Conservation (phyloP, 2,329 filamentous ascomycete genomes). For the Fusarium buharicum region DNA sequence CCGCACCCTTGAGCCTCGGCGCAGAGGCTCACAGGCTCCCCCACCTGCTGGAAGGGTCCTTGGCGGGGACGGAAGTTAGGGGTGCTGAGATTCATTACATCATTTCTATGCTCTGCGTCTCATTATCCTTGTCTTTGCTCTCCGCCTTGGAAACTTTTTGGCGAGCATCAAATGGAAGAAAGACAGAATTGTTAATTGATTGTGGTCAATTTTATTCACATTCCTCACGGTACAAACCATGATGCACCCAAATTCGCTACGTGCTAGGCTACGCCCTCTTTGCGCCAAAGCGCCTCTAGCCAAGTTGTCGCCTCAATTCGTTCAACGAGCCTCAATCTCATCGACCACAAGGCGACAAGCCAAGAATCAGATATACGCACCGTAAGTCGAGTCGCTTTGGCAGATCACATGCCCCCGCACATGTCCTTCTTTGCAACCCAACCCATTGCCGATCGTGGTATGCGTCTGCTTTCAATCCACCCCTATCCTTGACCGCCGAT, state of each 20-base stretch:
- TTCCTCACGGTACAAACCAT: neutral
- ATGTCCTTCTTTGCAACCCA: slow-evolving; percentile 16
- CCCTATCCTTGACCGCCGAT: slow-evolving; percentile 14
- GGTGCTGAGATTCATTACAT: slow-evolving; percentile 19
- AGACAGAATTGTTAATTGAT: neutral
- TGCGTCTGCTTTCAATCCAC: slow-evolving; percentile 4
- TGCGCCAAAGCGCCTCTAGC: slow-evolving; percentile 6
- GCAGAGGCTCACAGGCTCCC: neutral
- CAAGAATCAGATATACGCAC: slow-evolving; percentile 51
- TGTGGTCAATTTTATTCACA: neutral
- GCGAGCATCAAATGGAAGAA: neutral
- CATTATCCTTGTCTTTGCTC: slow-evolving; percentile 8
- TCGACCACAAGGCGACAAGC: slow-evolving; percentile 41
- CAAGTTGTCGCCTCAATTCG: slow-evolving; percentile 6
- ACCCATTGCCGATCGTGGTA: slow-evolving; percentile 40
- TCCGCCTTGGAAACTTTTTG: slow-evolving; percentile 10
- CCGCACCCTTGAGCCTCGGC: neutral
- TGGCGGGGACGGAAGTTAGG: neutral
- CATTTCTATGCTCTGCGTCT: slow-evolving; percentile 17
- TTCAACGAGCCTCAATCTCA: slow-evolving; percentile 35
- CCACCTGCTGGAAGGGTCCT: neutral
- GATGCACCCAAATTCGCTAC: slow-evolving; percentile 17
- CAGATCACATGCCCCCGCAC: slow-evolving; percentile 27
- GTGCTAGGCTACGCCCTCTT: slow-evolving; percentile 19
- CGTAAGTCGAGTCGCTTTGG: slow-evolving; percentile 45